Conservation (phyloP, 371 early-diverging fungal genomes). For the Amoeboaphelidium protococcarum region DNA sequence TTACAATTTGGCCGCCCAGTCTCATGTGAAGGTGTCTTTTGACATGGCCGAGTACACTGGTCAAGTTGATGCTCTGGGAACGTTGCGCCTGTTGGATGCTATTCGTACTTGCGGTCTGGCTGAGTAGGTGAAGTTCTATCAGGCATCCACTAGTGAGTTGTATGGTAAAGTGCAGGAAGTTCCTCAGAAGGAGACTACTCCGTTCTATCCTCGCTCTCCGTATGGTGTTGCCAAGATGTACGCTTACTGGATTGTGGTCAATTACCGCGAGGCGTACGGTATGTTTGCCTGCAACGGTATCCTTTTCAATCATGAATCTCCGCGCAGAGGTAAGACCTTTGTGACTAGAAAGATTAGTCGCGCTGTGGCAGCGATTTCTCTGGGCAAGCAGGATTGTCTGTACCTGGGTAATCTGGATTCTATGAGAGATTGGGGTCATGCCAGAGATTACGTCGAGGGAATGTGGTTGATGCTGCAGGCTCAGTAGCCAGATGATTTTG, state of each 20-base stretch:
- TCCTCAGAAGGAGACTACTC: constrained; percentile 57
- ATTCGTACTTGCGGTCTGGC: constrained; percentile 46
- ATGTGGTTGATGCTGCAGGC: constrained; percentile 73
- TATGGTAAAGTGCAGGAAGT: constrained; percentile 55
- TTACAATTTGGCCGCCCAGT: constrained; percentile 24
- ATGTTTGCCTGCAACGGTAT: constrained; percentile 66
- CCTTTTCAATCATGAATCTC: constrained; percentile 62
- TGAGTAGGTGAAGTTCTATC: constrained; percentile 46
- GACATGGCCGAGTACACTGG: constrained; percentile 70
- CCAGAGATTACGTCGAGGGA: constrained; percentile 53
- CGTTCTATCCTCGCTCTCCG: constrained; percentile 61
- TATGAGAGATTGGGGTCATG: constrained; percentile 70
- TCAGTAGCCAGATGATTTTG: constrained; percentile 45
- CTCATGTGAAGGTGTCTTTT: constrained; percentile 64
- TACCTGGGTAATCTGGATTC: constrained; percentile 59
- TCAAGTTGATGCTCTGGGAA: constrained; percentile 54
- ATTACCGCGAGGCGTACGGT: constrained; percentile 54
- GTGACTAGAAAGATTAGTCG: constrained; percentile 59
- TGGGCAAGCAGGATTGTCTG: constrained; percentile 36
- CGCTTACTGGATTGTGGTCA: constrained; percentile 51
- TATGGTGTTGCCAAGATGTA: constrained; percentile 59
- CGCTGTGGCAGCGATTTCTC: constrained; percentile 46
- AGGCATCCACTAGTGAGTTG: constrained; percentile 51
- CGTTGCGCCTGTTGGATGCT: constrained; percentile 49
- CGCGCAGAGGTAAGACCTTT: constrained; percentile 45